Conservation (phyloP, 2,329 filamentous ascomycete genomes). For the Exophiala aquamarina region DNA sequence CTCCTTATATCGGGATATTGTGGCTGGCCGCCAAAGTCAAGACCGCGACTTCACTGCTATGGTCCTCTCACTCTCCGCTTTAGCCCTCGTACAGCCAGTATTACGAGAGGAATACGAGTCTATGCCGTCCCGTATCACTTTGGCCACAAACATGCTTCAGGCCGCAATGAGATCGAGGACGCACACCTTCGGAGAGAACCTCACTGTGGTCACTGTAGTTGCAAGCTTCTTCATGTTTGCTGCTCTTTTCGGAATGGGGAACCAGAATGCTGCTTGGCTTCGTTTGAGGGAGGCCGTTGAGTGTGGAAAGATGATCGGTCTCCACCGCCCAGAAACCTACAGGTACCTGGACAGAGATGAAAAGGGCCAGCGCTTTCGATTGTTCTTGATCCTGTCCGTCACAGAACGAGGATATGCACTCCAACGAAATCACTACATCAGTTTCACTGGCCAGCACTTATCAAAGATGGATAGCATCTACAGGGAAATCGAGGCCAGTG, state of each 20-base stretch:
- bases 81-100: constrained; percentile 4
- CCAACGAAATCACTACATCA: constrained; percentile 6
- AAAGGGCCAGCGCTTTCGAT: neutral
- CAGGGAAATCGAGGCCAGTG: neutral
- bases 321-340: constrained; percentile 7
- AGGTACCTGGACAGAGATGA: neutral
- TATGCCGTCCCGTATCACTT: neutral
- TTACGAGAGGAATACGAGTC: constrained; percentile 2
- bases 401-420: constrained; percentile 9
- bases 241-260: neutral
- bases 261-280: constrained; percentile 1
- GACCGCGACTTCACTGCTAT: constrained; percentile 5
- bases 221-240: constrained; percentile 4
- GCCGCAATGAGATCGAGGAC: no score
- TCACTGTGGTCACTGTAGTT: neutral
- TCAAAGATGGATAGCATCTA: constrained; percentile 5
- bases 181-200: neutral
- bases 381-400: constrained; percentile 9
- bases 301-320: constrained; percentile 2
- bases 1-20: constrained; percentile 1
- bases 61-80: constrained; percentile 1
- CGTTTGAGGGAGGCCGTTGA: constrained; percentile 2
- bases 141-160: constrained; percentile 5
- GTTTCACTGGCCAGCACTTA: constrained; percentile 5
- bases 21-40: neutral